Evolutionary conservation across 441 rosid genomes (phyloP).

Genomic region (Heliophila coronopifolia): DNA sequence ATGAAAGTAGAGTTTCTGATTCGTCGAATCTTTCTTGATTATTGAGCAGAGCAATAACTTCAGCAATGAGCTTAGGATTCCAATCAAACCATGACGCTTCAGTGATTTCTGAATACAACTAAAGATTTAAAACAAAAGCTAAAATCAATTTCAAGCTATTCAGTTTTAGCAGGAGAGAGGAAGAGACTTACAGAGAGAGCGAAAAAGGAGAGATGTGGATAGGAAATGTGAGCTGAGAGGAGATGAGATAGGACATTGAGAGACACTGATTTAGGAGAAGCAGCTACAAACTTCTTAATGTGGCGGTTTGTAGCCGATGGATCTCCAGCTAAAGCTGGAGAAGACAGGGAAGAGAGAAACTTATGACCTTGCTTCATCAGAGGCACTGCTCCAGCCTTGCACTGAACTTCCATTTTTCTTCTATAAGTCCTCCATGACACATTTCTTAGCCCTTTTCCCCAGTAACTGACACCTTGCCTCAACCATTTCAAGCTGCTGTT

Average conservation of each 20-base stretch:
- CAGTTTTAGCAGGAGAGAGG: not conserved
- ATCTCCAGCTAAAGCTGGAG: slow-evolving; percentile 38
- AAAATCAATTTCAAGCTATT: not conserved
- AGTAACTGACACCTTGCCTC: not conserved
- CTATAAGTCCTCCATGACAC: slow-evolving; percentile 7
- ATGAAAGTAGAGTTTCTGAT: slow-evolving; percentile 39
- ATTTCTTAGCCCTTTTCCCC: slow-evolving; percentile 2
- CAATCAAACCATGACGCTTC: slow-evolving; percentile 75
- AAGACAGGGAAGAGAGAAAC: slow-evolving; percentile 47
- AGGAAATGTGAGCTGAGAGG: slow-evolving; percentile 45
- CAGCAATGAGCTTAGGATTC: slow-evolving; percentile 72
- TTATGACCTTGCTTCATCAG: slow-evolving; percentile 58
- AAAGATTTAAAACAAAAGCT: slow-evolving; percentile 2
- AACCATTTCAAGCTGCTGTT: not conserved
- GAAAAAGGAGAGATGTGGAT: slow-evolving; percentile 44
- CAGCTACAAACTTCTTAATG: slow-evolving; percentile 70
- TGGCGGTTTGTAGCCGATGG: slow-evolving; percentile 41
- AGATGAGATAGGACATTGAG: slow-evolving; percentile 75
- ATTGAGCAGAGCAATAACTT: slow-evolving; percentile 50
- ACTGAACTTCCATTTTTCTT: not conserved
- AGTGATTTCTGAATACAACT: slow-evolving; percentile 58
- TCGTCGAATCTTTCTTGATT: slow-evolving; percentile 44
- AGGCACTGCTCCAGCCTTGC: slow-evolving; percentile 25
- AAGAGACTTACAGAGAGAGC: slow-evolving; percentile 53
- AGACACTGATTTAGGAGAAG: slow-evolving; percentile 57